Evolutionary conservation across 1,284 basidiomycete genomes (phyloP).

Genomic region (Puccinia polysora): DNA sequence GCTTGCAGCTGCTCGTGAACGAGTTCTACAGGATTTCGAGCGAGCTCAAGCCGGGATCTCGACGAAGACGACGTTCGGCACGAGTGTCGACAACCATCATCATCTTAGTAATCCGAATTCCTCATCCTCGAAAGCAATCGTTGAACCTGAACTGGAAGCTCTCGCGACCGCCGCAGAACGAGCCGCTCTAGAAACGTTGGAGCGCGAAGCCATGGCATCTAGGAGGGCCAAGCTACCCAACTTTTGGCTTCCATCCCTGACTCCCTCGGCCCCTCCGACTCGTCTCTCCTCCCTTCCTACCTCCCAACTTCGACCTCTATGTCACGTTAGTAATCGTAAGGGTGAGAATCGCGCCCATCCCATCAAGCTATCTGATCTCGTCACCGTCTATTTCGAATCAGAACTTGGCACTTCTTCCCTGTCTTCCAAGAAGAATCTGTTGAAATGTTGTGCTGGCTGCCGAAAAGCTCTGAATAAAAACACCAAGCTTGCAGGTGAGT

Average conservation of each 20-base stretch:
- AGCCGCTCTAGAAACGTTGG: constrained; percentile 19
- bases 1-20: constrained; percentile 28
- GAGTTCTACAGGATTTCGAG: constrained; percentile 40
- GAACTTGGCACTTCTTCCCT: constrained; percentile 1
- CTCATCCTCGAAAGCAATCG: not conserved
- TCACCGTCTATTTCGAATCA: constrained; percentile 22
- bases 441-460: constrained; percentile 40
- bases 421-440: not conserved
- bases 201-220: constrained; percentile 24
- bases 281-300: constrained; percentile 1
- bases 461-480: constrained; percentile 34
- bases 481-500: constrained; percentile 31
- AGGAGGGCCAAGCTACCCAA: constrained; percentile 32
- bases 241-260: constrained; percentile 42
- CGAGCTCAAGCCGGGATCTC: constrained; percentile 36
- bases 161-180: constrained; percentile 30
- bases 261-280: constrained; percentile 29
- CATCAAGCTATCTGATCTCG: constrained; percentile 25
- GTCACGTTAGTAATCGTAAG: constrained; percentile 23
- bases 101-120: not conserved
- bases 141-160: constrained; percentile 5
- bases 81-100: not conserved
- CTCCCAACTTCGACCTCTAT: constrained; percentile 22
- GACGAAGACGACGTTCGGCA: not conserved
- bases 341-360: constrained; percentile 40